These are phyloP conservation scores for Rhizophora apiculata DNA, from an alignment of 345 rosid genomes.

Conservation along the genomic window DNA sequence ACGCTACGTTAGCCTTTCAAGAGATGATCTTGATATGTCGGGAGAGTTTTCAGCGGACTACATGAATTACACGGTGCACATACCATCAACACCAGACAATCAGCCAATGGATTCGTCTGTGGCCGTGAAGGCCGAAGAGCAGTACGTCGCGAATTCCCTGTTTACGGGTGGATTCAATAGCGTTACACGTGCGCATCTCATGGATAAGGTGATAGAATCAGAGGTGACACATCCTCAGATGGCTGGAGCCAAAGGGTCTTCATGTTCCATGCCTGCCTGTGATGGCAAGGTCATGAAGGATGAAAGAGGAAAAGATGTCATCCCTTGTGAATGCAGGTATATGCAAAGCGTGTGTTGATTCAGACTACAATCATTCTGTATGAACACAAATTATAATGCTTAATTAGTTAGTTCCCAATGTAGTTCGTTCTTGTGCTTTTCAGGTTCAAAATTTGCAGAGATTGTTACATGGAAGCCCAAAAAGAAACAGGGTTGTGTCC, in stretches of 20 bases:
- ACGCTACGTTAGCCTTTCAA: conserved; percentile 79
- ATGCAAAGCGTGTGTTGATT: neutral
- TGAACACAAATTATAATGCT: neutral
- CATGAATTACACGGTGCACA: conserved; percentile 88
- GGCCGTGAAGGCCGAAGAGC: conserved; percentile 72
- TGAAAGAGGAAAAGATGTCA: conserved; percentile 77
- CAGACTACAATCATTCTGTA: no score
- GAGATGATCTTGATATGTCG: conserved; percentile 81
- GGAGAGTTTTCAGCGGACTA: conserved; percentile 76
- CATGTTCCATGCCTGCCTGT: conserved; percentile 85
- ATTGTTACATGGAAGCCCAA: conserved; percentile 85
- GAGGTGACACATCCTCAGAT: conserved; percentile 95
- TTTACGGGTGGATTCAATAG: conserved; percentile 95
- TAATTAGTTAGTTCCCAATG: neutral
- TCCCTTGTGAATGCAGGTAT: conserved; percentile 90
- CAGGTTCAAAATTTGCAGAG: conserved; percentile 94
- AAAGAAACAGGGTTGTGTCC: conserved; percentile 83
- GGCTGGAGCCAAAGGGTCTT: conserved; percentile 84
- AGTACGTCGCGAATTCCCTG: conserved; percentile 81
- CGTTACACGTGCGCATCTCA: conserved; percentile 89
- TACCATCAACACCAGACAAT: conserved; percentile 90
- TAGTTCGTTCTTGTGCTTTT: neutral
- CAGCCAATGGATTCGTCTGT: conserved; percentile 72
- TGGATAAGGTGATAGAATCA: conserved; percentile 95
- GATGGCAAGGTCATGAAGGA: conserved; percentile 93